Evolutionary conservation across 192 early-diverging fungal species (phyloP).

Genomic region (Podila horticola): DNA sequence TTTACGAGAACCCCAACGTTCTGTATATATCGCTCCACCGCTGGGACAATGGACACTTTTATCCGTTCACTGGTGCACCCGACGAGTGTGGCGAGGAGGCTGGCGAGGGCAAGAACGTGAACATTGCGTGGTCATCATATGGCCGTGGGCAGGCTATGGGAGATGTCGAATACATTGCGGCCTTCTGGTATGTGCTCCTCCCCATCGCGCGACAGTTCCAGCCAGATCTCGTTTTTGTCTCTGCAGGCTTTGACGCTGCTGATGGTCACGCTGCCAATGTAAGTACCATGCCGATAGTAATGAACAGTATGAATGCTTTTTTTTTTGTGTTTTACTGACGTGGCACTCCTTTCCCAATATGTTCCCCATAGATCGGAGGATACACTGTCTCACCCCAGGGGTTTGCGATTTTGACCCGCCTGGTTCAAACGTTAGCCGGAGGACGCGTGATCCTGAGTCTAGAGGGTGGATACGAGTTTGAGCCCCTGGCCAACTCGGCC

Average conservation of each 20-base stretch:
- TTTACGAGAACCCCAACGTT: constrained; percentile 77
- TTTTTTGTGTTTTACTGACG: background rate
- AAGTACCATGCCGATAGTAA: too few relatives aligned
- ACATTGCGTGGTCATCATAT: constrained; percentile 57
- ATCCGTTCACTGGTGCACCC: constrained; percentile 68
- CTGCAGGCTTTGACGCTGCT: constrained; percentile 83
- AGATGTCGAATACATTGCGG: constrained; percentile 79
- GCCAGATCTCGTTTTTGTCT: constrained; percentile 79
- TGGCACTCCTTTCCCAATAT: background rate
- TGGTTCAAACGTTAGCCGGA: constrained; percentile 68
- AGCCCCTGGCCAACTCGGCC: constrained; percentile 54
- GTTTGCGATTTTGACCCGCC: constrained; percentile 73
- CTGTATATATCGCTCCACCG: constrained; percentile 81
- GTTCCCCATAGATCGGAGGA: constrained; percentile 62
- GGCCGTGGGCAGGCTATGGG: constrained; percentile 68
- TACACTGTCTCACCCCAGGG: constrained; percentile 74
- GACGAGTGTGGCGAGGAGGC: constrained; percentile 64
- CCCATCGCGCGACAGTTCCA: constrained; percentile 78
- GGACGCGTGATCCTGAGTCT: constrained; percentile 74
- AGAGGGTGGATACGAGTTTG: constrained; percentile 68
- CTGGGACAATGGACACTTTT: constrained; percentile 77
- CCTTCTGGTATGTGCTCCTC: constrained; percentile 72
- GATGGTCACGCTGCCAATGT: constrained; percentile 68
- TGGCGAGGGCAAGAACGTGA: constrained; percentile 65
- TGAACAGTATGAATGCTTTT: background rate